These are phyloP conservation scores for Termitomyces sp. DNA, from an alignment of 768 basidiomycete species.

Conservation along the genomic window DNA sequence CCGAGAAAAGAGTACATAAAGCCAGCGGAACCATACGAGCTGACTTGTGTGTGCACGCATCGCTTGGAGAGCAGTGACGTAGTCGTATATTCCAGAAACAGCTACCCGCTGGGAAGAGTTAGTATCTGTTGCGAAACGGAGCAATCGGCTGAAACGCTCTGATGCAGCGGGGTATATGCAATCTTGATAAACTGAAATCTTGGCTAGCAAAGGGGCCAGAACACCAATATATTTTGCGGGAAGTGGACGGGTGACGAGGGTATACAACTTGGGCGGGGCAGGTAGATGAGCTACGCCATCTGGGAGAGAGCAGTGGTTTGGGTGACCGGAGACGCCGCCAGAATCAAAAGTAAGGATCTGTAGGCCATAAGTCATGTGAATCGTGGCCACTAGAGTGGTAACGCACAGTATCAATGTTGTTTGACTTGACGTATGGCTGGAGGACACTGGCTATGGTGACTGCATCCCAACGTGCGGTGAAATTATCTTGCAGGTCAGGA, in stretches of 20 bases:
- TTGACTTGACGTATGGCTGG: constrained; percentile 46
- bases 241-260: constrained; percentile 53
- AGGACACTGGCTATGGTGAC: constrained; percentile 53
- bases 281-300: constrained; percentile 46
- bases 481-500: constrained; percentile 69
- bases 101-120: constrained; percentile 33
- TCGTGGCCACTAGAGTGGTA: constrained; percentile 1
- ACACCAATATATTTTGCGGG: constrained; percentile 56
- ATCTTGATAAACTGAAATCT: constrained; percentile 31
- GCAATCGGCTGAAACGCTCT: neutral
- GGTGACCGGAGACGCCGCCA: constrained; percentile 74
- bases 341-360: constrained; percentile 86
- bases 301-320: constrained; percentile 76
- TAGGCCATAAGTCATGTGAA: neutral
- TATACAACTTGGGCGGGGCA: constrained; percentile 39
- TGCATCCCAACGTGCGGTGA: constrained; percentile 61
- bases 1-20: constrained; percentile 73
- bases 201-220: constrained; percentile 44
- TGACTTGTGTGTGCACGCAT: constrained; percentile 74
- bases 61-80: constrained; percentile 51
- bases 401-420: constrained; percentile 61
- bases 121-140: neutral
- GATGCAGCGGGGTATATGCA: neutral
- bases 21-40: constrained; percentile 85
- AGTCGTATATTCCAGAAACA: constrained; percentile 52